Evolutionary conservation across 345 rosid species (phyloP).

Genomic region (Boechera divaricarpa): DNA sequence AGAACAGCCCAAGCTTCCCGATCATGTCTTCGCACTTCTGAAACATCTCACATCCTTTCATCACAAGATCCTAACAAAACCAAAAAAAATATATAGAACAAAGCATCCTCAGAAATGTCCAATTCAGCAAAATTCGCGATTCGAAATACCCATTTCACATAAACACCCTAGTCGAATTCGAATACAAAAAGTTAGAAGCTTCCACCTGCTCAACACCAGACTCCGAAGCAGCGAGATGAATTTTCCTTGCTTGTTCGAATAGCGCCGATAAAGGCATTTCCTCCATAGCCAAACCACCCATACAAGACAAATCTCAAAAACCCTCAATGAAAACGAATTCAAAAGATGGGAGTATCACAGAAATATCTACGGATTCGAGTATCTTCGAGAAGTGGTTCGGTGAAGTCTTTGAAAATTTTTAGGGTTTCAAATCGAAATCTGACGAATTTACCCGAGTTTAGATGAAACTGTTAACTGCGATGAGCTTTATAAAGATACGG

Average conservation of each 20-base stretch:
- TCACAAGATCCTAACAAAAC: constrained; percentile 58
- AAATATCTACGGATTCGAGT: constrained; percentile 2
- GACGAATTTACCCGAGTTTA: neutral
- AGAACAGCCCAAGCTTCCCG: constrained; percentile 76
- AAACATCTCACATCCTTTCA: constrained; percentile 71
- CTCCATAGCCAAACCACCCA: constrained; percentile 60
- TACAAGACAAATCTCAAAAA: neutral
- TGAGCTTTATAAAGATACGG: neutral
- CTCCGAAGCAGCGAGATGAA: constrained; percentile 64
- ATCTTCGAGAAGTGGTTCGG: constrained; percentile 19
- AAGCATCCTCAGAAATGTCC: constrained; percentile 2
- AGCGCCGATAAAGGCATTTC: constrained; percentile 72
- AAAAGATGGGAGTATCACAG: neutral
- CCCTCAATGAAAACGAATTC: neutral
- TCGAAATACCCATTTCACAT: neutral
- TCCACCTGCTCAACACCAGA: constrained; percentile 71
- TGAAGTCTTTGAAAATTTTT: neutral
- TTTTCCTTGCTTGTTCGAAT: constrained; percentile 80
- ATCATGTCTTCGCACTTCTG: constrained; percentile 90
- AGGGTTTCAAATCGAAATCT: constrained; percentile 33
- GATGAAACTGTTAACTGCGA: neutral
- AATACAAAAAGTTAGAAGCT: constrained; percentile 13
- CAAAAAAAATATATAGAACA: neutral
- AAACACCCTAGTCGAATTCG: constrained; percentile 21
- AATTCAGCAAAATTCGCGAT: constrained; percentile 11